Percentiles rank a stretch among this genome's conserved stretches.
Evolutionary conservation across 2,329 filamentous ascomycete species (phyloP).

Genomic region (Aspergillus awamori): DNA sequence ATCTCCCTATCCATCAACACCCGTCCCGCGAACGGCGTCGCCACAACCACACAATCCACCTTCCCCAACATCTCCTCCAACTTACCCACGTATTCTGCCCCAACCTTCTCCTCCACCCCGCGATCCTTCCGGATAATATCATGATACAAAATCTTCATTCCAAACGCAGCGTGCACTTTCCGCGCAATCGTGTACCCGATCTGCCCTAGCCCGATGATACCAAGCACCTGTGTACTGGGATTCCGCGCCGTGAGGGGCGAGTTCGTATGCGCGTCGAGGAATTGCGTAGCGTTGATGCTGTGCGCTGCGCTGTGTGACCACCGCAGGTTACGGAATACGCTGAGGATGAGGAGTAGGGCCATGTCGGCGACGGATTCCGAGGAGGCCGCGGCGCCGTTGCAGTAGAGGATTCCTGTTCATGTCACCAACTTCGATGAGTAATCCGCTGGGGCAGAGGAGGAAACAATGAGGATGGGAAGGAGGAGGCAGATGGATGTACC

Average conservation of each 20-base stretch:
- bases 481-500: conserved; percentile 45
- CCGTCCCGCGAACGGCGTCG: conserved; percentile 48
- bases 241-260: conserved; percentile 65
- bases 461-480: no score
- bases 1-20: conserved; percentile 46
- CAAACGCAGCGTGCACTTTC: conserved; percentile 62
- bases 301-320: conserved; percentile 65
- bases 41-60: conserved; percentile 53
- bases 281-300: conserved; percentile 48
- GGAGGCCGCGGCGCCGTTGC: conserved; percentile 69
- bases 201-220: conserved; percentile 70
- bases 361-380: conserved; percentile 75
- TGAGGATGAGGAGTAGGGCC: conserved; percentile 68
- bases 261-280: conserved; percentile 62
- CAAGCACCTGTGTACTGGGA: conserved; percentile 63
- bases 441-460: conserved; percentile 1
- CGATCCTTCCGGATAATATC: conserved; percentile 49
- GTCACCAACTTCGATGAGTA: neutral
- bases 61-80: conserved; percentile 48
- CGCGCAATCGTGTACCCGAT: conserved; percentile 65
- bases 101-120: conserved; percentile 43
- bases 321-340: conserved; percentile 68
- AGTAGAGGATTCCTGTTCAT: conserved; percentile 54
- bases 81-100: conserved; percentile 45
- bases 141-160: conserved; percentile 65